phyloP scores from a whole-genome alignment of 352 stramenopile species.

The Pythium periplocum region DNA sequence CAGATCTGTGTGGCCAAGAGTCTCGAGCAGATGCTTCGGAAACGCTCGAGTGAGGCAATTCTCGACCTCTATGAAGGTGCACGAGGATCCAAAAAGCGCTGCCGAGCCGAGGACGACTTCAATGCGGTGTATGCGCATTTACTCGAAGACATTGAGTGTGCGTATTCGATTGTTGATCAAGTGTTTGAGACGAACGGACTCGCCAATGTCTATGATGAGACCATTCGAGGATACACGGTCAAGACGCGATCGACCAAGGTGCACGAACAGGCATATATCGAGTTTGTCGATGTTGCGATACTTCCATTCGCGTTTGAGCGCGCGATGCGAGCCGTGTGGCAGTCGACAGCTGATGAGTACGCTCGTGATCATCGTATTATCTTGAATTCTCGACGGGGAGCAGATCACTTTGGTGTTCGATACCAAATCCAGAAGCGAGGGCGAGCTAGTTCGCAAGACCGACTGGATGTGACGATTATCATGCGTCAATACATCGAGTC shows the following conservation, averaged over 20 bases:
- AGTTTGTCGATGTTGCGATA: conserved; percentile 16
- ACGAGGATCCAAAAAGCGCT: conserved; percentile 1
- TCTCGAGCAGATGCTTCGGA: conserved; percentile 45
- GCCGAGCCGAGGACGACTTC: conserved; percentile 19
- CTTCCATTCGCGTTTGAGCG: conserved; percentile 15
- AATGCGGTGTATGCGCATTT: conserved; percentile 12
- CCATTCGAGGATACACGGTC: conserved; percentile 12
- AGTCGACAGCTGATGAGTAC: conserved; percentile 6
- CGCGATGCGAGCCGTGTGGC: conserved; percentile 7
- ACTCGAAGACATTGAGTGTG: conserved; percentile 19
- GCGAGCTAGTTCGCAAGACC: conserved; percentile 7
- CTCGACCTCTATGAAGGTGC: conserved; percentile 20
- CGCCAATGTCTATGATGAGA: conserved; percentile 13
- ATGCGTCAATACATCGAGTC: conserved; percentile 40
- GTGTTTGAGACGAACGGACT: conserved; percentile 46
- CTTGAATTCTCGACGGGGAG: conserved; percentile 5
- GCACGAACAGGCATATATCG: conserved; percentile 12
- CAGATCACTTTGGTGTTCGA: conserved; percentile 9
- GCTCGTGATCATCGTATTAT: conserved; percentile 5
- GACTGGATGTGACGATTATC: conserved; percentile 37
- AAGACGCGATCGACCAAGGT: conserved; percentile 8
- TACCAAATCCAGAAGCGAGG: conserved; percentile 10
- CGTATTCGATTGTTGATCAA: conserved; percentile 30
- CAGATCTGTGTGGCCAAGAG: conserved; percentile 44
- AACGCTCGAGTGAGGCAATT: conserved; percentile 34